phyloP scores from a whole-genome alignment of 1,284 basidiomycete genomes.

The Kalmanozyma brasiliensis region DNA sequence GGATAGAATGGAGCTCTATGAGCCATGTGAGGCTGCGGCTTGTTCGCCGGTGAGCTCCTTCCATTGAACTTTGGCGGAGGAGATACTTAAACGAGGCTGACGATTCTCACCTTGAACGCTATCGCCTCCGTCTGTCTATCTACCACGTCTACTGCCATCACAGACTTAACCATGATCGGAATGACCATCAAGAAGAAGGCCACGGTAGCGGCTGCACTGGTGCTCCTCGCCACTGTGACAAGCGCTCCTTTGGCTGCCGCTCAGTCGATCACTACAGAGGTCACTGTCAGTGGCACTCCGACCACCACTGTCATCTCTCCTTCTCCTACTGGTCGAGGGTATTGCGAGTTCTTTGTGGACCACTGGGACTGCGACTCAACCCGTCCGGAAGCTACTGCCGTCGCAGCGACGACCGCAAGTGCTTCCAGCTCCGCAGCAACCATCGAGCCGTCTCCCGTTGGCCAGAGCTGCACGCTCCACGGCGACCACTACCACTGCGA shows the following conservation, averaged over 20 bases:
- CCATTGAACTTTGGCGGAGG: too few relatives aligned
- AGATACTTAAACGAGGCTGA: too few relatives aligned
- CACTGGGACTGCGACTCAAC: slow-evolving; percentile 39
- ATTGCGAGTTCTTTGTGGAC: slow-evolving; percentile 35
- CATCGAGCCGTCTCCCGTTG: slow-evolving; percentile 18
- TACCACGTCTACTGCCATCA: too few relatives aligned
- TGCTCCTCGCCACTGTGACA: slow-evolving; percentile 3
- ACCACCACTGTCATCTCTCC: slow-evolving; percentile 19
- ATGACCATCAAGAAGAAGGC: background rate
- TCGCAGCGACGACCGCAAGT: background rate
- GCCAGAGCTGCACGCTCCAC: slow-evolving; percentile 26
- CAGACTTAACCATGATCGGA: too few relatives aligned
- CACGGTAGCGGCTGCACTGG: slow-evolving; percentile 3
- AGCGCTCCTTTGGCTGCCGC: background rate
- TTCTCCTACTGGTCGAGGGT: slow-evolving; percentile 33
- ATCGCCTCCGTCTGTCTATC: too few relatives aligned
- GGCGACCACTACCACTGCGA: slow-evolving; percentile 34
- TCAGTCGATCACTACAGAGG: slow-evolving; percentile 21
- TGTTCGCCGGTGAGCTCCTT: too few relatives aligned
- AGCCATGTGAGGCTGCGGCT: too few relatives aligned
- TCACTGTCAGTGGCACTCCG: slow-evolving; percentile 16
- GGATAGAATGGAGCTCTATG: too few relatives aligned
- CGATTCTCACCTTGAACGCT: too few relatives aligned
- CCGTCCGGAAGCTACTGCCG: slow-evolving; percentile 7
- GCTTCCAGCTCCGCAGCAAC: slow-evolving; percentile 1